Evolutionary conservation across 2,329 filamentous ascomycete species (phyloP), one percentile per base, ranked within the genome.

Genomic region (Colletotrichum sp.): DNA sequence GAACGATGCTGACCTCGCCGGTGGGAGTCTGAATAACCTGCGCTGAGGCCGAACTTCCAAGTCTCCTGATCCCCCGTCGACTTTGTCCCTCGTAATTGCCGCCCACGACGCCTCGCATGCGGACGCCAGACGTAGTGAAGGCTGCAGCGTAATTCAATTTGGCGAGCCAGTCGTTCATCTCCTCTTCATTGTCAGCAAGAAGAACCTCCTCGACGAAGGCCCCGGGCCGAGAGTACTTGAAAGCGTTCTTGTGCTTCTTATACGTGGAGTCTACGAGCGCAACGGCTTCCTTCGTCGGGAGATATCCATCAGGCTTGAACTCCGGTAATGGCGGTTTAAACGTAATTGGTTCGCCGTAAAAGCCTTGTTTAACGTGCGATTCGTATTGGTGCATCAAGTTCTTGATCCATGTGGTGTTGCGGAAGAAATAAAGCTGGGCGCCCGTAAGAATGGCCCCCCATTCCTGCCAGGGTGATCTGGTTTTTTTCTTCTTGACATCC

Each of bases 351-450:
- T 92, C 92, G 2, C 92, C 93, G 75, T 94, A 91, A 75, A 95
- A 91, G 4, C 94, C 95, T 70, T 93, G 92, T 82, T 94, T 97
- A 79, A 95, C 89, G 80, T 98, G 95, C 15, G 90, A 88, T 62
- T 98, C 96, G 82, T 96, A 93, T 82, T 99, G 97, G 78, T 95
- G 91, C 87, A 99, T 96, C 78, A 99, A 85, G 75, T 91, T 94
- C 84, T 98, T 99, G 39, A 98, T 93, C 96, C 97, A 99, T 24
- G 93, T 90, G 7, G 95, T 94, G 82, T 99, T 98, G 74, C 95
- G 93, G 87, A 99, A 99, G 84, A 99, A 95, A 84, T 98, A 99
- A 9, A 99, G 90, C 81, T 98, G 96, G 8, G 97, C 98, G n/a
- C 96, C 95, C 1, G 97, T 99, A 34, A 99, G 90, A 75, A 99